These are phyloP conservation scores for Eimeria falciformis DNA, from an alignment of 169 alveolate genomes.

Conservation along the genomic window DNA sequence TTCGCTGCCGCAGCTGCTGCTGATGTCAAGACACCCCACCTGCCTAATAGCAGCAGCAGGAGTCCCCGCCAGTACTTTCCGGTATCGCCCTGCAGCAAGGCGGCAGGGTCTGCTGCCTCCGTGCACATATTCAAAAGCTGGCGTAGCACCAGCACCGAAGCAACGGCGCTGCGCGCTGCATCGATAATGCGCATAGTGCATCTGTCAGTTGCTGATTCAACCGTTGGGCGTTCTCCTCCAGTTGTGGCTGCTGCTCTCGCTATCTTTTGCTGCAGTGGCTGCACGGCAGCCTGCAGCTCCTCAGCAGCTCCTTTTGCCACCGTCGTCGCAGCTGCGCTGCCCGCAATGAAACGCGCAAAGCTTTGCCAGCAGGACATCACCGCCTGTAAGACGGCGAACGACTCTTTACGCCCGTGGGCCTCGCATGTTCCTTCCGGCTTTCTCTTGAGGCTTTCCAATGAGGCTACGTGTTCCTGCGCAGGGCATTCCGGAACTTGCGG, in stretches of 20 bases:
- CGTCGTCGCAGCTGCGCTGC: constrained; percentile 13
- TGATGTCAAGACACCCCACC: constrained; percentile 68
- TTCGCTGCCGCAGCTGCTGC: constrained; percentile 50
- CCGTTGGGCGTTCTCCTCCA: constrained; percentile 1
- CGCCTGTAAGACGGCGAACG: not conserved
- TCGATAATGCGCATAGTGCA: not conserved
- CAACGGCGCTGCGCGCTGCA: constrained; percentile 32
- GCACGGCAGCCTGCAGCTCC: constrained; percentile 23
- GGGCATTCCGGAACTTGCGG: too few relatives aligned
- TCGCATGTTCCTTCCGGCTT: not conserved
- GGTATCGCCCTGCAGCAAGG: constrained; percentile 33
- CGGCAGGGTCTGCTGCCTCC: constrained; percentile 13
- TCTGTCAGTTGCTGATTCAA: not conserved
- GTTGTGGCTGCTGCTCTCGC: constrained; percentile 16
- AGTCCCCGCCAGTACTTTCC: constrained; percentile 66
- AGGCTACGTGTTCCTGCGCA: not conserved
- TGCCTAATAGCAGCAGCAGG: constrained; percentile 68
- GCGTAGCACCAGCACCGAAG: constrained; percentile 28
- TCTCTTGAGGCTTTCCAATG: not conserved
- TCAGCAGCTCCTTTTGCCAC: constrained; percentile 38
- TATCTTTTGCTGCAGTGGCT: not conserved
- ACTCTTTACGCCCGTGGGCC: not conserved
- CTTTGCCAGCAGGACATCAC: constrained; percentile 26
- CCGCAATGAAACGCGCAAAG: constrained; percentile 30
- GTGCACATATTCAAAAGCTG: constrained; percentile 31